Percentiles rank a stretch among this genome's conserved stretches.
phyloP scores from a whole-genome alignment of 2,329 filamentous ascomycete species.

The Monilinia vaccinii-corymbosi region DNA sequence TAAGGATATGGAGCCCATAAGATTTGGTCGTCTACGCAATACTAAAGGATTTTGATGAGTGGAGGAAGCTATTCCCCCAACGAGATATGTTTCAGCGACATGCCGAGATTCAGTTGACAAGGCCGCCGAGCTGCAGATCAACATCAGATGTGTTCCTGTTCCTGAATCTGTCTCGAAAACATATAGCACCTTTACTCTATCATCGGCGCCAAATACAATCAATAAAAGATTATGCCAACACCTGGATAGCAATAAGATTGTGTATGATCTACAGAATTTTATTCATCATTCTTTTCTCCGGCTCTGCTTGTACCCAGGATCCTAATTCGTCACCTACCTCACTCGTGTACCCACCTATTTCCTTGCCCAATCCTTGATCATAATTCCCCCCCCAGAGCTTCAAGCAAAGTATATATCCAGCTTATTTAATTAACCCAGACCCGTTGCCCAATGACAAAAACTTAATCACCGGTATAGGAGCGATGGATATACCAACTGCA shows the following conservation, averaged over 20 bases:
- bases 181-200: background rate
- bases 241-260: background rate
- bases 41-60: background rate
- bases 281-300: background rate
- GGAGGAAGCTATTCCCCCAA: background rate
- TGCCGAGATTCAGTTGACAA: background rate
- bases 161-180: background rate
- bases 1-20: background rate
- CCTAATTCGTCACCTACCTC: background rate
- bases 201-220: background rate
- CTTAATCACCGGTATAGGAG: rapidly evolving
- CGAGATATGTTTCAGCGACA: background rate
- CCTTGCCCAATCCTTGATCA: too few relatives aligned
- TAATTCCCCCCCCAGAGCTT: background rate
- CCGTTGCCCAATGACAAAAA: too few relatives aligned
- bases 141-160: background rate
- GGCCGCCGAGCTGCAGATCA: constrained; percentile 1
- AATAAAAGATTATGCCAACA: too few relatives aligned
- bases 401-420: background rate
- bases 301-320: background rate
- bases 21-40: background rate
- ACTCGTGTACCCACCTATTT: background rate
- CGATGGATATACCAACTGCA: background rate
- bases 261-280: background rate
- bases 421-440: background rate